Evolutionary conservation across 345 rosid genomes (phyloP).

Genomic region (Linum tenue): DNA sequence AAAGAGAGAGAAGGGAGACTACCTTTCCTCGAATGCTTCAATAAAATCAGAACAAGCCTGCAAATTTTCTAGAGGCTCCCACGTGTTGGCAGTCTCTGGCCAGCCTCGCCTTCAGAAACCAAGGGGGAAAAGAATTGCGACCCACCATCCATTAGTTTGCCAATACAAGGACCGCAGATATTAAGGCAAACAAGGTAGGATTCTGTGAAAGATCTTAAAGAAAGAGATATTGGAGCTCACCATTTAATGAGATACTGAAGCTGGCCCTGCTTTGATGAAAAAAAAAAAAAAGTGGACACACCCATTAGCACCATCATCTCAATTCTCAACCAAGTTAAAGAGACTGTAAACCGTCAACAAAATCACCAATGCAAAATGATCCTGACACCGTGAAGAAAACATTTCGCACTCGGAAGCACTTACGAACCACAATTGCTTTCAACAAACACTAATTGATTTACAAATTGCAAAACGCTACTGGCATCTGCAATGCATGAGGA

Average conservation of each 20-base stretch:
- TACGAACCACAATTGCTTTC: too few relatives aligned
- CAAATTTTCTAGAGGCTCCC: slow-evolving; percentile 97
- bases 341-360: not conserved
- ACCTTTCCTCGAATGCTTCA: slow-evolving; percentile 93
- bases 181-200: not conserved
- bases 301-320: slow-evolving; percentile 7
- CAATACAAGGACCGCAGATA: not conserved
- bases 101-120: slow-evolving; percentile 79
- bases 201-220: not conserved
- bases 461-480: too few relatives aligned
- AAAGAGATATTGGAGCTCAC: slow-evolving; percentile 28
- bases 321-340: not conserved
- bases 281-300: slow-evolving; percentile 9
- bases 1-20: slow-evolving; percentile 6
- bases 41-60: slow-evolving; percentile 86
- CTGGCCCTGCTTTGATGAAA: slow-evolving; percentile 48
- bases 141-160: too few relatives aligned
- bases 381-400: too few relatives aligned
- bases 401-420: too few relatives aligned
- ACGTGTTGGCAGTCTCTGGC: slow-evolving; percentile 92
- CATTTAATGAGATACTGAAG: slow-evolving; percentile 96
- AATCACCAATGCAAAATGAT: too few relatives aligned
- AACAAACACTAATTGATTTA: too few relatives aligned
- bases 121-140: not conserved
- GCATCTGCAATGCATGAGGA: not conserved